Evolutionary conservation across 2,329 filamentous ascomycete genomes (phyloP).

Genomic region (Trichoderma atroviride): DNA sequence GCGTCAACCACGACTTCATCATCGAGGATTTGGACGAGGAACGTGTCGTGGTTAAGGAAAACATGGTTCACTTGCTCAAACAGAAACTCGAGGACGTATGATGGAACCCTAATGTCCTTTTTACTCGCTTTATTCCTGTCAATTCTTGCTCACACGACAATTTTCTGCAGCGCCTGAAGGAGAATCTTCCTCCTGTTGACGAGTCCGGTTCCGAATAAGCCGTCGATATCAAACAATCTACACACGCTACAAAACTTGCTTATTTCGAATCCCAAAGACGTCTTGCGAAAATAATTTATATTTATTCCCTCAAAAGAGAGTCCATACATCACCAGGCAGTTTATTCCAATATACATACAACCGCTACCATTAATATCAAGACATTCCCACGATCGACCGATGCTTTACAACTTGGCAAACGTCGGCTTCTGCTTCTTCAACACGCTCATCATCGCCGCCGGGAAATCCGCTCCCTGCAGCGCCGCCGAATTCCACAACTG

Average conservation of each 20-base stretch:
- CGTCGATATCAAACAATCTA: not conserved
- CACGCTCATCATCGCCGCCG: conserved; percentile 72
- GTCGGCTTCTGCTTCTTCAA: conserved; percentile 76
- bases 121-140: not conserved
- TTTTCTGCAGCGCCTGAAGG: conserved; percentile 49
- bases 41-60: conserved; percentile 73
- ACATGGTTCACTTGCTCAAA: conserved; percentile 70
- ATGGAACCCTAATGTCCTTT: conserved; percentile 3
- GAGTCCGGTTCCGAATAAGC: conserved; percentile 55
- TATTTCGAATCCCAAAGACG: too few relatives aligned
- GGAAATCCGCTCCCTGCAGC: conserved; percentile 78
- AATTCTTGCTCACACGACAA: conserved; percentile 7
- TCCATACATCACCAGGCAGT: not conserved
- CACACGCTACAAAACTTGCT: not conserved
- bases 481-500: conserved; percentile 84
- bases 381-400: not conserved
- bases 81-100: conserved; percentile 67
- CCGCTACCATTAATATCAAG: not conserved
- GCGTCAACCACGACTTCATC: conserved; percentile 70
- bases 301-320: conserved; percentile 14
- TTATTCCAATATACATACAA: not conserved
- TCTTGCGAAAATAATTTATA: not conserved
- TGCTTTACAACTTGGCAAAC: conserved; percentile 76
- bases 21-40: conserved; percentile 80
- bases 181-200: conserved; percentile 55